These are phyloP conservation scores for Fragaria nilgerrensis DNA, from an alignment of 306 rosid genomes.

Conservation along the genomic window DNA sequence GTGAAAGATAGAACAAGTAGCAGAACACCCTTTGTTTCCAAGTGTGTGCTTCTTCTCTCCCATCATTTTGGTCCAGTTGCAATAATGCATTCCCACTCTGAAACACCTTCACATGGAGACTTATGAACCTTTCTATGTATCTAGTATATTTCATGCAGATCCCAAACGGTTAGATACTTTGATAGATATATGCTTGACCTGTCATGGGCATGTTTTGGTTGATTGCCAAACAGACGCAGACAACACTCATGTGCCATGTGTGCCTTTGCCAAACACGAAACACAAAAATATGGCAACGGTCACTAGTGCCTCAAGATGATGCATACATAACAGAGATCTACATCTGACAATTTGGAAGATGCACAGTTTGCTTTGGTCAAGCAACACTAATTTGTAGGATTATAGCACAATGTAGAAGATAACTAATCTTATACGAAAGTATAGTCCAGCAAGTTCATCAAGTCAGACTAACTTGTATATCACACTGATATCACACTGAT, in stretches of 20 bases:
- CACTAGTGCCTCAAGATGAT: background rate
- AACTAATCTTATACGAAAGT: background rate
- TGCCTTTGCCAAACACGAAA: background rate
- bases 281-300: background rate
- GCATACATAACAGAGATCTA: background rate
- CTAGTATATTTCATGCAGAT: background rate
- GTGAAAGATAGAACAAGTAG: too few relatives aligned
- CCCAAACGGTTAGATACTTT: background rate
- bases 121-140: background rate
- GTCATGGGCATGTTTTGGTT: background rate
- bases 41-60: background rate
- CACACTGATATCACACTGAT: background rate
- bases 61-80: background rate
- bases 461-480: background rate
- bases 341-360: background rate
- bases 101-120: background rate
- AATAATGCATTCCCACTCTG: slow-evolving; percentile 8
- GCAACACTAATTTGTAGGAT: background rate
- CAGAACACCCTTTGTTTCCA: background rate
- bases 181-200: background rate
- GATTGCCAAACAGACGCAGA: slow-evolving; percentile 2
- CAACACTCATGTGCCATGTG: background rate
- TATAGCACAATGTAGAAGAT: background rate
- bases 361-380: background rate
- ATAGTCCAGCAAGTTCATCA: background rate